Percentiles rank a stretch among this genome's conserved stretches.
Evolutionary conservation across 306 rosid species (phyloP).

Genomic region (Sphenostylis stenocarpa): DNA sequence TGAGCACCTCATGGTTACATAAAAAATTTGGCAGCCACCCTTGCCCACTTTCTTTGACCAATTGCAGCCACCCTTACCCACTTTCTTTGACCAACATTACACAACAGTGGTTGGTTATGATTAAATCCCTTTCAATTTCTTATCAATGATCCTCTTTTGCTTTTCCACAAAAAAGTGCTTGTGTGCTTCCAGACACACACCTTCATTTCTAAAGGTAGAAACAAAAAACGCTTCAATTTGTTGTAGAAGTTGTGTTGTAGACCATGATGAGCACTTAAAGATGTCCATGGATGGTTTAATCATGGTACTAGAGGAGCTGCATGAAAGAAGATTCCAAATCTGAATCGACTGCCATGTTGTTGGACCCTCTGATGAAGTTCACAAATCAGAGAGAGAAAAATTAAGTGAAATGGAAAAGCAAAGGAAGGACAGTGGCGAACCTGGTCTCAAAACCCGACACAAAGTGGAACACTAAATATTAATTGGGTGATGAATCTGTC

Average conservation of each 20-base stretch:
- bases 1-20: too few relatives aligned
- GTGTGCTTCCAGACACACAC: not conserved
- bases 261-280: not conserved
- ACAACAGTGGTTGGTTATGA: not conserved
- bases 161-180: not conserved
- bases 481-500: constrained; percentile 56
- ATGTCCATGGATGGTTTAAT: constrained; percentile 23
- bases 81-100: too few relatives aligned
- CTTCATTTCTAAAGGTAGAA: not conserved
- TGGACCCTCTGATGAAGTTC: constrained; percentile 29
- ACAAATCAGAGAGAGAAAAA: not conserved
- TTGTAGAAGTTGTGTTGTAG: not conserved
- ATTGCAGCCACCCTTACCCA: too few relatives aligned
- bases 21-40: too few relatives aligned
- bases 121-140: not conserved
- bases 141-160: not conserved
- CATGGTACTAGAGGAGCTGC: constrained; percentile 16
- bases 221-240: not conserved
- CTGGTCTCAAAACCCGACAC: constrained; percentile 37
- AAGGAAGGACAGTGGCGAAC: constrained; percentile 26
- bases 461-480: constrained; percentile 9
- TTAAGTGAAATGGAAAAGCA: not conserved
- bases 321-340: constrained; percentile 32
- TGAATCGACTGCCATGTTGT: constrained; percentile 18
- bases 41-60: too few relatives aligned